A percentile compares a stretch with the other conserved stretches of the same genome.
Evolutionary conservation across 2,329 filamentous ascomycete species (phyloP).

Genomic region (Fusarium subglutinans): DNA sequence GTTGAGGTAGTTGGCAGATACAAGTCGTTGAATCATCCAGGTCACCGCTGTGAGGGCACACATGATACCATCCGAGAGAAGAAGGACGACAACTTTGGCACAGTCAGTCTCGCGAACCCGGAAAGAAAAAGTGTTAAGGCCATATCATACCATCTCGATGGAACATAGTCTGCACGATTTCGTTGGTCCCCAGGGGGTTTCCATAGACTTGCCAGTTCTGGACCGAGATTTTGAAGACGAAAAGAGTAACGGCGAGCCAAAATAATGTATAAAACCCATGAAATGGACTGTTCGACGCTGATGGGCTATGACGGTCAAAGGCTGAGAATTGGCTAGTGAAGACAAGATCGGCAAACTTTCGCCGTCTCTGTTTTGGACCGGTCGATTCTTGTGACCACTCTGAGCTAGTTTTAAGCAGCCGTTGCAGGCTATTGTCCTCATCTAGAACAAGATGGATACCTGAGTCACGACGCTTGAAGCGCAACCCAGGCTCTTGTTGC

Average conservation of each 20-base stretch:
- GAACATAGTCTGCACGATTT: conserved; percentile 77
- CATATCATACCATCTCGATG: conserved; percentile 53
- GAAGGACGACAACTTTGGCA: conserved; percentile 59
- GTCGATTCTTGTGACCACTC: conserved; percentile 34
- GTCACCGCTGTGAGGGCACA: conserved; percentile 72
- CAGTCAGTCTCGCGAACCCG: not conserved
- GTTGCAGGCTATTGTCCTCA: conserved; percentile 43
- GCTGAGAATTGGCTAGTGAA: conserved; percentile 79
- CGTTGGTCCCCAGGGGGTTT: conserved; percentile 73
- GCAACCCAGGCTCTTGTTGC: not conserved
- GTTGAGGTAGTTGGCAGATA: conserved; percentile 66
- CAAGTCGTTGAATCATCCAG: conserved; percentile 70
- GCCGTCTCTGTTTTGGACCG: conserved; percentile 19
- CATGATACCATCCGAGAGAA: conserved; percentile 75
- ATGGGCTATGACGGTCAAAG: conserved; percentile 77
- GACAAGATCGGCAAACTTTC: conserved; percentile 61
- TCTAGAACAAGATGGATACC: conserved; percentile 43
- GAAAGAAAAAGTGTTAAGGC: too few species aligned
- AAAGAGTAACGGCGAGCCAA: conserved; percentile 75
- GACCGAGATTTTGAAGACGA: conserved; percentile 72
- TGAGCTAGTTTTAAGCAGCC: conserved; percentile 41
- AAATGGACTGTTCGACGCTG: conserved; percentile 73
- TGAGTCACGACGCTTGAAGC: conserved; percentile 37
- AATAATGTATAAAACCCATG: conserved; percentile 84
- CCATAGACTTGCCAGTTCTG: conserved; percentile 76